Evolutionary conservation across 441 rosid genomes (phyloP).

Genomic region (Daphne laureola): DNA sequence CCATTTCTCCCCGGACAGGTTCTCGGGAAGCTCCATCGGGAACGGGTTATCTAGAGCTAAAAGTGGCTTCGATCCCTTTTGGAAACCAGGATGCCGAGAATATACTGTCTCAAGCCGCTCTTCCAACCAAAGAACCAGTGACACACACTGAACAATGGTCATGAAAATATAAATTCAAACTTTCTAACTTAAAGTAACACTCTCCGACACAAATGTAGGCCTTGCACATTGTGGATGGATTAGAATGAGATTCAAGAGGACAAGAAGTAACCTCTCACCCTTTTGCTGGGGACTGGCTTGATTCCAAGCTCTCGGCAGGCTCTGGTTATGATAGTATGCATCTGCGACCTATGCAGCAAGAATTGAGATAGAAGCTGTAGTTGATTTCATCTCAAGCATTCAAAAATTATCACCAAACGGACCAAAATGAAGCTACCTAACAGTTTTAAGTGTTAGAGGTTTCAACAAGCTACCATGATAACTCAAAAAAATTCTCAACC

Average conservation of each 20-base stretch:
- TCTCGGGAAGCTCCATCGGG: conserved; percentile 91
- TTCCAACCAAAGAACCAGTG: conserved; percentile 82
- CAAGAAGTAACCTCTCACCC: conserved; percentile 40
- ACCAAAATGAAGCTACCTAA: too few species aligned
- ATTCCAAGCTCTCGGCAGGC: conserved; percentile 85
- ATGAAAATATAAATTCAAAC: not conserved
- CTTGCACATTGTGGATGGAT: too few species aligned
- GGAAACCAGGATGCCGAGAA: conserved; percentile 85
- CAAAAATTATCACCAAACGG: too few species aligned
- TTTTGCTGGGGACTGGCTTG: conserved; percentile 76
- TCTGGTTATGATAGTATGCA: conserved; percentile 89
- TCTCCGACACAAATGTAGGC: not conserved
- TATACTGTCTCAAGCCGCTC: conserved; percentile 84
- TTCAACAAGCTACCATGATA: too few species aligned
- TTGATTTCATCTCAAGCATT: too few species aligned
- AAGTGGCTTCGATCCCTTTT: conserved; percentile 81
- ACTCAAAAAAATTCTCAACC: too few species aligned
- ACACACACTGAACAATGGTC: conserved; percentile 55
- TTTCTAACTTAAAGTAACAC: not conserved
- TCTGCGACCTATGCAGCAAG: conserved; percentile 59
- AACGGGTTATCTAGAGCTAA: conserved; percentile 82
- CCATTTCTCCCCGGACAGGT: conserved; percentile 87
- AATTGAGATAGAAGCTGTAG: not conserved
- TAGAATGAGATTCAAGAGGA: not conserved
- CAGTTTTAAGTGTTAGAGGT: not conserved